Evolutionary conservation across 2,329 filamentous ascomycete genomes (phyloP), one percentile per base, ranked within the genome.

Genomic region (Calycina marina): DNA sequence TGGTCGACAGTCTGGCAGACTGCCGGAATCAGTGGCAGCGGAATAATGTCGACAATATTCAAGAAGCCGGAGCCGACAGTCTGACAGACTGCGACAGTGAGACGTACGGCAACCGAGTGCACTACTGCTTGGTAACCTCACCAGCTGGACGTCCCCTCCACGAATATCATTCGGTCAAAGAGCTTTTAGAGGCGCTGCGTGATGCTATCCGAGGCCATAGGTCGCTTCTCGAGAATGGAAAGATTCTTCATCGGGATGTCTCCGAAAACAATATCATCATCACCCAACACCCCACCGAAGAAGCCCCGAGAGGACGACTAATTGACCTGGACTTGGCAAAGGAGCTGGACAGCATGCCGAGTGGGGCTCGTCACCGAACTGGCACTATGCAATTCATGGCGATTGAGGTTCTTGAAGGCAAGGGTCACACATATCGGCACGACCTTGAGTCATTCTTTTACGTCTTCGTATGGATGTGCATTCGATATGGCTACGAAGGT

Each of bases 241-340:
- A 48, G 4, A 55, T 59, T 29, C 47, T 59, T 4, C 50, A 59
- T 32, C 42, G 40, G 22, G 51, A 58, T 24, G 49, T 60, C 11
- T 59, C 51, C 0, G 38, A 48, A 1, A 45, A 49, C 12, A 59
- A 56, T 25, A 51, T 59, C 10, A 56, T 60, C 15, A 54, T 60
- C 10, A 42, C 28, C 17, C 12, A 40, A 28, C 18, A 26, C 17
- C 6, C 28, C 31, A 11, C 31, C 11, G 15, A 36, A 36, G 22
- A 18, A 24, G 31, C 14, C 16, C 28, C 29, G 27, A 41, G 31
- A 26, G 33, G 34, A 34, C 39, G 31, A 36, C 18, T 39, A 33
- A 39, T 36, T 28, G 33, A 22, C 20, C n/a, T 22, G 20, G 20
- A 43, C 31, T 35, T 39, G n/a, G 36, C 18, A 31, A 43, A 40